These are phyloP conservation scores for Colletotrichum filicis DNA, from an alignment of 2,329 filamentous ascomycete genomes.

Conservation along the genomic window DNA sequence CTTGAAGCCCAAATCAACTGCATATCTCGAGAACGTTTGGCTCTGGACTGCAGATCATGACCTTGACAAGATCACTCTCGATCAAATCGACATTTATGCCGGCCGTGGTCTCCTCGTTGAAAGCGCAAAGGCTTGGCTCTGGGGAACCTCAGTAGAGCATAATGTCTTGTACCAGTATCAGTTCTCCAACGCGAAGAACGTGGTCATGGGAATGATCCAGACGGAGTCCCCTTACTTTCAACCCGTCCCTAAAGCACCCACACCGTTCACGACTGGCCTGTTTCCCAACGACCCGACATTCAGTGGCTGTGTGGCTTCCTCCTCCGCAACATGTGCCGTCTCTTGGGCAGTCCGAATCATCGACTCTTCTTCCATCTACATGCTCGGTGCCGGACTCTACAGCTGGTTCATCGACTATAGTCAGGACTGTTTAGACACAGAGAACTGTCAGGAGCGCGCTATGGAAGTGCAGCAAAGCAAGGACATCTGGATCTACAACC, in stretches of 20 bases:
- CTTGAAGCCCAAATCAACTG: constrained; percentile 56
- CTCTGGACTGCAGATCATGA: constrained; percentile 78
- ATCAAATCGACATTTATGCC: constrained; percentile 46
- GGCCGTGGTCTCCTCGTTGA: constrained; percentile 49
- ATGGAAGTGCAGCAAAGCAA: too few species aligned
- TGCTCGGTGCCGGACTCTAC: not conserved
- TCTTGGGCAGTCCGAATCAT: not conserved
- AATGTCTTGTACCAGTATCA: constrained; percentile 61
- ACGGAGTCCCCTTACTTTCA: constrained; percentile 45
- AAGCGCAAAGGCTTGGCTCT: constrained; percentile 37
- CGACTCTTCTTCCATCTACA: not conserved
- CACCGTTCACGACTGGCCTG: constrained; percentile 33
- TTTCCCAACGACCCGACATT: constrained; percentile 30
- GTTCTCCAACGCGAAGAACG: constrained; percentile 55
- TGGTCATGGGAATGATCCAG: constrained; percentile 60
- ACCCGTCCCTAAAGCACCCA: constrained; percentile 37
- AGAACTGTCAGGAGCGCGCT: too few species aligned
- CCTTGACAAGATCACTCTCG: constrained; percentile 29
- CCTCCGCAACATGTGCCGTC: not conserved
- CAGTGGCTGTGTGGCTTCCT: not conserved
- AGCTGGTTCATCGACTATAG: too few species aligned
- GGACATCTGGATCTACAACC: too few species aligned
- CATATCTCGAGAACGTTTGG: constrained; percentile 65
- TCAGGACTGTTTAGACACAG: too few species aligned
- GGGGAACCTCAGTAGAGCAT: constrained; percentile 38